Conservation (phyloP, 148 eudicot genomes). For the Mesembryanthemum crystallinum region DNA sequence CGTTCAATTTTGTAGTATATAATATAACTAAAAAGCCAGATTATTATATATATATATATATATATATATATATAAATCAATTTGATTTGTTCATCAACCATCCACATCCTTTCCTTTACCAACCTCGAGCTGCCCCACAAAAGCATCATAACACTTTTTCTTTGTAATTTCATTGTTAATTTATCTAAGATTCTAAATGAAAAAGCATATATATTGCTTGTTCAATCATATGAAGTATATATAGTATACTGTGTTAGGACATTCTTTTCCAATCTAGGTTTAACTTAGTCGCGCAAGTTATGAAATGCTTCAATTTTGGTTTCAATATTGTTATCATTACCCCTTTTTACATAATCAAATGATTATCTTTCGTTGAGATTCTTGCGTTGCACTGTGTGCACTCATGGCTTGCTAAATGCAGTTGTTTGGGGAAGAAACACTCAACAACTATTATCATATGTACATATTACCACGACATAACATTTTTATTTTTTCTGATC, state of each 20-base stretch:
- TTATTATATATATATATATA: too few relatives aligned
- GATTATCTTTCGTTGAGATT: neutral
- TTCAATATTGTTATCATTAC: slow-evolving; percentile 5
- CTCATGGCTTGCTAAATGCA: too few relatives aligned
- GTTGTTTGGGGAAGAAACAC: too few relatives aligned
- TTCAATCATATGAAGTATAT: neutral
- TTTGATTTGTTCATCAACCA: neutral
- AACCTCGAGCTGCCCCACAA: slow-evolving; percentile 14
- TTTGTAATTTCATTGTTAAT: neutral
- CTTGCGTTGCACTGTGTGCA: neutral
- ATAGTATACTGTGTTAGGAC: neutral
- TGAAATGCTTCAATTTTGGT: neutral
- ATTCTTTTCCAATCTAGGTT: neutral
- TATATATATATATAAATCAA: too few relatives aligned
- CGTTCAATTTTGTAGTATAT: too few relatives aligned
- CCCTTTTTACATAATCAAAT: neutral
- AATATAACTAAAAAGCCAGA: too few relatives aligned
- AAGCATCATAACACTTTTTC: neutral
- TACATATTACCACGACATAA: too few relatives aligned
- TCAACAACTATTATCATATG: too few relatives aligned
- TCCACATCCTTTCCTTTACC: slow-evolving; percentile 1
- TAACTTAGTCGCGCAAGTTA: slow-evolving; percentile 1
- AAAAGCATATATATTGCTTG: neutral
- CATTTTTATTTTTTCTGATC: too few relatives aligned
- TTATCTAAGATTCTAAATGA: neutral